phyloP scores from a whole-genome alignment of 805 yeast genomes.

The Scheffersomyces spartinae region DNA sequence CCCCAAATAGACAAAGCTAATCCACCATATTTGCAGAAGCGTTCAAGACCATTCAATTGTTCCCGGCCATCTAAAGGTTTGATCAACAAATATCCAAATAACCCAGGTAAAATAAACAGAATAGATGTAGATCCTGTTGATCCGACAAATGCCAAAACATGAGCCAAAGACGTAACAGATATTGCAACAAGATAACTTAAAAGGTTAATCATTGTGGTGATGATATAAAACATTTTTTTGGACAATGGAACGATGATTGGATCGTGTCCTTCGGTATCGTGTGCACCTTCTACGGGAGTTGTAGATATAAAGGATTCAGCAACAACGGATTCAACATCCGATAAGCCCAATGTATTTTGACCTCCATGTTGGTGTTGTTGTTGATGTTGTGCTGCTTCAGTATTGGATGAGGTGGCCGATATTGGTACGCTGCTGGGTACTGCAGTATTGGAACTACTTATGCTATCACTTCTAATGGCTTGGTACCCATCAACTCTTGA shows the following conservation, averaged over 20 bases:
- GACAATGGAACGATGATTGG: constrained; percentile 41
- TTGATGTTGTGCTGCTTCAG: constrained; percentile 11
- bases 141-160: constrained; percentile 63
- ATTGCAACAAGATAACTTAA: constrained; percentile 46
- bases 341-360: too few relatives aligned
- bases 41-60: constrained; percentile 16
- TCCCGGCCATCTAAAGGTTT: constrained; percentile 19
- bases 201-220: constrained; percentile 37
- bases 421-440: too few relatives aligned
- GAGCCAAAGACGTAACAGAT: constrained; percentile 51
- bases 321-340: constrained; percentile 10
- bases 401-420: too few relatives aligned
- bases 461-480: too few relatives aligned
- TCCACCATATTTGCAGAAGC: constrained; percentile 25
- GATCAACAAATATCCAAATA: constrained; percentile 57
- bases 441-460: too few relatives aligned
- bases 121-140: constrained; percentile 78
- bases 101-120: constrained; percentile 68
- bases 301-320: constrained; percentile 30
- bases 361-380: too few relatives aligned
- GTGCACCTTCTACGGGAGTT: constrained; percentile 36
- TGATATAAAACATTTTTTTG: constrained; percentile 30
- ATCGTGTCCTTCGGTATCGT: constrained; percentile 34
- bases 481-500: too few relatives aligned
- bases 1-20: constrained; percentile 42